phyloP scores from a whole-genome alignment of 2,329 filamentous ascomycete genomes.

The Davidsoniella eucalypti region DNA sequence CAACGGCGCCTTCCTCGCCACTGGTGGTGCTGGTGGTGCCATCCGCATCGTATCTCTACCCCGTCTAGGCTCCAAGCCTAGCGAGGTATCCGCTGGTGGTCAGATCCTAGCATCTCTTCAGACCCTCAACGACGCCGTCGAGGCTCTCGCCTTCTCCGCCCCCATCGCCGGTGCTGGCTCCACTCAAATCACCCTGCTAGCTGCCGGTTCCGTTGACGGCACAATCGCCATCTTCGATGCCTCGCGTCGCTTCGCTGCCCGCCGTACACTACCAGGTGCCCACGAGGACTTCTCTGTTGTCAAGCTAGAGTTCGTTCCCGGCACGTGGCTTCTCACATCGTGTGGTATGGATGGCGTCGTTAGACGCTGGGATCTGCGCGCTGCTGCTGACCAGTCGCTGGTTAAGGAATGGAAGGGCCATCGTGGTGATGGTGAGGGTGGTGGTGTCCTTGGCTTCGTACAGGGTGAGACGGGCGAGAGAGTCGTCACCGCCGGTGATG shows the following conservation, averaged over 20 bases:
- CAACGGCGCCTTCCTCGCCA: constrained; percentile 60
- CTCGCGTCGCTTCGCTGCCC: constrained; percentile 69
- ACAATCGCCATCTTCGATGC: constrained; percentile 78
- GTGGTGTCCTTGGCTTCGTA: constrained; percentile 81
- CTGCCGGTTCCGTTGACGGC: constrained; percentile 54
- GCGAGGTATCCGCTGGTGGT: constrained; percentile 28
- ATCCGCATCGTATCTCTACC: constrained; percentile 78
- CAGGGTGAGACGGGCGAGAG: constrained; percentile 58
- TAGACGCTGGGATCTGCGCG: constrained; percentile 67
- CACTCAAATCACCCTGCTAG: constrained; percentile 34
- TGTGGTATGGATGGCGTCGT: constrained; percentile 89
- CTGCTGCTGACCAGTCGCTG: constrained; percentile 49
- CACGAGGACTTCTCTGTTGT: constrained; percentile 85
- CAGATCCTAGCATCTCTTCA: constrained; percentile 68
- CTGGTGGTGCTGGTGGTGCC: constrained; percentile 73
- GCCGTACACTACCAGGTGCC: constrained; percentile 63
- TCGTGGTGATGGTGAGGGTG: constrained; percentile 65
- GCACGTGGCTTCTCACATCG: constrained; percentile 58
- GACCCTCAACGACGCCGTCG: constrained; percentile 59
- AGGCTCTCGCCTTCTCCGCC: constrained; percentile 49
- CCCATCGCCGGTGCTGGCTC: constrained; percentile 28
- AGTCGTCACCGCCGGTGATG: constrained; percentile 82
- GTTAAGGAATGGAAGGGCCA: constrained; percentile 86
- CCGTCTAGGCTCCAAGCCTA: constrained; percentile 29
- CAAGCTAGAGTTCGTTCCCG: constrained; percentile 70